Percentiles rank a stretch among this genome's conserved stretches.
phyloP scores from a whole-genome alignment of 2,329 filamentous ascomycete genomes.

The Phyllosticta capitalensis region DNA sequence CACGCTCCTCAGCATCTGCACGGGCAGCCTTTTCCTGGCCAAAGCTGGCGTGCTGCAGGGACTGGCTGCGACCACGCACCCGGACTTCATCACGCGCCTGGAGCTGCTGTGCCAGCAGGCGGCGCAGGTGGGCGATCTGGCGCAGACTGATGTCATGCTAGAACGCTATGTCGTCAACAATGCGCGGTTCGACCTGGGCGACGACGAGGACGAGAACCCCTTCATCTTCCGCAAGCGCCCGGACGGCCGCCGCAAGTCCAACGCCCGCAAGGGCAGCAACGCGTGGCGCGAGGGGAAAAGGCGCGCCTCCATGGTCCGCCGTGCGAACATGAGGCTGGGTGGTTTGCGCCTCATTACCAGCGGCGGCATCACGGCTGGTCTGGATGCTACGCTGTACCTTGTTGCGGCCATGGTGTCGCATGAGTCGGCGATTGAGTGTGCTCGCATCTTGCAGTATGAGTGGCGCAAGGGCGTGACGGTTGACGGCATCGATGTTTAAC shows the following conservation, averaged over 20 bases:
- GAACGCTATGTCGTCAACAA: constrained; percentile 87
- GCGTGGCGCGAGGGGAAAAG: constrained; percentile 66
- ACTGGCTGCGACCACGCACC: constrained; percentile 72
- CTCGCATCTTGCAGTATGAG: constrained; percentile 66
- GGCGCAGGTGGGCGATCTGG: constrained; percentile 57
- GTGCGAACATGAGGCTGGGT: constrained; percentile 63
- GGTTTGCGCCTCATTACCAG: constrained; percentile 67
- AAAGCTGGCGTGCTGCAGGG: constrained; percentile 68
- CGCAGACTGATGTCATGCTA: constrained; percentile 75
- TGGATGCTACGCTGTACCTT: constrained; percentile 78
- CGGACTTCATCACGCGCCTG: constrained; percentile 68
- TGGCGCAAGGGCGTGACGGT: constrained; percentile 82
- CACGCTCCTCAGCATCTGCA: constrained; percentile 71
- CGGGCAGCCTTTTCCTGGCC: constrained; percentile 68
- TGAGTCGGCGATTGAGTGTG: constrained; percentile 65
- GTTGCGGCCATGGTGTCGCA: constrained; percentile 74
- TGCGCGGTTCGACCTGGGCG: constrained; percentile 70
- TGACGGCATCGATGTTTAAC: constrained; percentile 72
- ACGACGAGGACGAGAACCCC: constrained; percentile 71
- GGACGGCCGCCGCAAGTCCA: constrained; percentile 33
- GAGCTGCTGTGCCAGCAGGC: constrained; percentile 73
- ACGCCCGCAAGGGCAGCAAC: constrained; percentile 67
- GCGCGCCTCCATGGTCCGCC: constrained; percentile 70
- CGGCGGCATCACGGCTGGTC: constrained; percentile 67
- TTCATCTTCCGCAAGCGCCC: constrained; percentile 71